Evolutionary conservation across 805 yeast genomes (phyloP), one percentile per base, ranked within the genome.

Genomic region (Teunomyces cretensis): DNA sequence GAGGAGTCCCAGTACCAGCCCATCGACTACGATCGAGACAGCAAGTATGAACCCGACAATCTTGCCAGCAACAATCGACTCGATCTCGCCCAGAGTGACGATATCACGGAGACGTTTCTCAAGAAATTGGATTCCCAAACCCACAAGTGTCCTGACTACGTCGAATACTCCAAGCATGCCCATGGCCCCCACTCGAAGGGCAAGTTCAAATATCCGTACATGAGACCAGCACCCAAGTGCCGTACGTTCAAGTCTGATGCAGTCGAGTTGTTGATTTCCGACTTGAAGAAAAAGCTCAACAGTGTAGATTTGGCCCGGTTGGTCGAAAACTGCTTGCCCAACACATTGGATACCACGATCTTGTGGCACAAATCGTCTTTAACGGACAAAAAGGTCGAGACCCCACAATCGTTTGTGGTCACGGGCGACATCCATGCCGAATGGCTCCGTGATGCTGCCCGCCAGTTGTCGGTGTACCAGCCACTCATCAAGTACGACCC

Each of bases 371-470:
- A 46, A 30, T 15, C 52, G 8, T 27, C 45, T 2, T 51, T 57
- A 2, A 55, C 53, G 11, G 32, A 41, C 44, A 42, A 50, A 15
- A 41, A 52, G 13, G 48, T 39, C 1, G 50, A 46, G 9, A 16
- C 27, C 15, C 66, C 90, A 0, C 79, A 81, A 49, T 74, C 95
- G 0, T 89, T 89, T 63, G 78, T 89, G 1, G 92, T 88, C 27
- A 89, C 97, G 0, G 97, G 97, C 8, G 97, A 89, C 58, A 89
- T 89, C 45, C 90, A 88, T 61, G 96, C 96, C 2, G 96, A 89
- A 63, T 89, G 97, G 97, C 68, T 89, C 40, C 67, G 97, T 43
- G 97, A 89, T 62, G 83, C 95, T 1, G 88, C 96, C 0, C 71
- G 94, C 53, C 97, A 89, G 58, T 65, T 89, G 39, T 77, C 88